Percentiles rank a stretch among this genome's conserved stretches.
Evolutionary conservation across 441 rosid species (phyloP).

Genomic region (Pelargonium fulgidum): DNA sequence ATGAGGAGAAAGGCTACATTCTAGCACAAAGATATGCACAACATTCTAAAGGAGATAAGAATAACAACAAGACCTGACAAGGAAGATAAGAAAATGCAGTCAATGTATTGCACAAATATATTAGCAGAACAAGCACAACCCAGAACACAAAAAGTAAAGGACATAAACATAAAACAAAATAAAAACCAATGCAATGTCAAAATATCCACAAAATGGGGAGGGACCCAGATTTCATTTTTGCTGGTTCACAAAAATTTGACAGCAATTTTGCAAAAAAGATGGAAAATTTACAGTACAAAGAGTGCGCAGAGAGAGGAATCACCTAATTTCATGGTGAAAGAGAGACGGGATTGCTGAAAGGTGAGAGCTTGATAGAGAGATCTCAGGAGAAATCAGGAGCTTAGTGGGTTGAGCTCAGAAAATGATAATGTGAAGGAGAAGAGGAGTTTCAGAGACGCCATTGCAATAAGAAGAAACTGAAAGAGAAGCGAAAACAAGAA

Average conservation of each 20-base stretch:
- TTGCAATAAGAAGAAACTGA: neutral
- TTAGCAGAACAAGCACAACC: no score
- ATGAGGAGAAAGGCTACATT: neutral
- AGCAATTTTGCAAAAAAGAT: neutral
- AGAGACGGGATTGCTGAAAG: neutral
- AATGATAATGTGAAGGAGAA: neutral
- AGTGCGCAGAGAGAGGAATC: neutral
- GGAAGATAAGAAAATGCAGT: no score
- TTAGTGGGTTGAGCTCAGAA: neutral
- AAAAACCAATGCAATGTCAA: no score
- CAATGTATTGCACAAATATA: no score
- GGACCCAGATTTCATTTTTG: neutral
- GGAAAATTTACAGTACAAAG: neutral
- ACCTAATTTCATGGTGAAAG: constrained; percentile 6
- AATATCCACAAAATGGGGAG: no score
- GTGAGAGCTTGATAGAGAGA: neutral
- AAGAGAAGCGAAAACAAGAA: neutral
- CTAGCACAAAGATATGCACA: no score
- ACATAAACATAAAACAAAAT: no score
- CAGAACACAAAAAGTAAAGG: no score
- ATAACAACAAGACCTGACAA: no score
- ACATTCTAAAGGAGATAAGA: no score
- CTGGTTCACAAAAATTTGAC: neutral
- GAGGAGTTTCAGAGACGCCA: neutral
- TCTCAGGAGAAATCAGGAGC: neutral